Base-by-base conservation (phyloP, 306 rosid genomes). In the Datisca glomerata region DNA sequence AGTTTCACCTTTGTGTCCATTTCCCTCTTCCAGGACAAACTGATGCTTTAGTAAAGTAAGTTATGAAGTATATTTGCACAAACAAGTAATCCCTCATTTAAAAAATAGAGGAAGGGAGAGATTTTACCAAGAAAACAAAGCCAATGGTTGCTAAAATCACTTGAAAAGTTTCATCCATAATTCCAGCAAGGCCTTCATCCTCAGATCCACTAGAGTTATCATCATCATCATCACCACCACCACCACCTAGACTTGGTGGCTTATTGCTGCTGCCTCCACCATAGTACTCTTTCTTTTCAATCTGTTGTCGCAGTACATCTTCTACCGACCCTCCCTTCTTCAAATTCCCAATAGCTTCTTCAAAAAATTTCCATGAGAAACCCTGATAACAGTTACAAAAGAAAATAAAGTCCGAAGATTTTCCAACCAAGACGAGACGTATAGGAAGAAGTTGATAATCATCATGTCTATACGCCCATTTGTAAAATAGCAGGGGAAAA, bases 101-200 rank as follows among this genome's bases (percentile, higher is more conserved):
- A 14, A 16, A 37, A 6, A 10, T 13, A 17, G 4, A 46, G 24
- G 24, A 55, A 36, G 38, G 54, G 45, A 13, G 43, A 9, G 54
- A 11, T 17, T 14, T 44, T 82, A 87, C 96, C 89, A 87, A 12
- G 43, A 76, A 57, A 55, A 87, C 35, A 37, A 87, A 67, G 65
- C 80, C 81, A 32, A 63, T 17, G 34, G 89, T 76, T 27, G 97
- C 94, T 4, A 87, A 54, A 63, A 76, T 13, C 7, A 84, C 63
- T 72, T 87, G 94, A 35, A 72, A 21, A 25, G 70, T 64, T 64
- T 87, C 97, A 33, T 79, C 76, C 17, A 77, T 18, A 55, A 71
- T 57, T 39, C 65, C 89, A 49, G 48, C 22, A 53, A 59, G 34
- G 65, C 47, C 69, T 49, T 67, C 80, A 13, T 64, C 91, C 15